A percentile compares a stretch with the other conserved stretches of the same genome.
Evolutionary conservation across 2,329 filamentous ascomycete genomes (phyloP).

Genomic region (Nothophoma quercina): DNA sequence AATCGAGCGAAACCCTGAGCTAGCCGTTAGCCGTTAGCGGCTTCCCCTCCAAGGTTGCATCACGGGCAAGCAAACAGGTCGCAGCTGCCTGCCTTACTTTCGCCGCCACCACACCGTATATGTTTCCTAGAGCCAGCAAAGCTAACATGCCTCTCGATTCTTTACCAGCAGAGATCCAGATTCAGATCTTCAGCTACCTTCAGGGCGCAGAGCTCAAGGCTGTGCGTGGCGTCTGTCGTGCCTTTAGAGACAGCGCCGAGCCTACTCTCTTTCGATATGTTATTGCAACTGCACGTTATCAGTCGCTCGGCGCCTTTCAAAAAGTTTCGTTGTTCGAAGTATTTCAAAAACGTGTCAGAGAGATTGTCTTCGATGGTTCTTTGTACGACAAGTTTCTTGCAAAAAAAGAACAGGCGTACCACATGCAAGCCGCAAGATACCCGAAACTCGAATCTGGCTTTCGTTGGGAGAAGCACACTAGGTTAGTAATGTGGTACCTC

Average conservation of each 20-base stretch:
- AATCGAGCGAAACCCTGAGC: neutral
- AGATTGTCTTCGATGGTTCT: conserved; percentile 44
- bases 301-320: conserved; percentile 38
- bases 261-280: conserved; percentile 34
- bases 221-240: conserved; percentile 28
- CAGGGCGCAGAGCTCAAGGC: conserved; percentile 32
- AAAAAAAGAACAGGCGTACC: conserved; percentile 17
- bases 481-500: conserved; percentile 7
- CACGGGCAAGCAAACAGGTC: conserved; percentile 16
- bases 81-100: conserved; percentile 8
- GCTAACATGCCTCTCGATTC: conserved; percentile 17
- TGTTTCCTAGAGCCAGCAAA: neutral
- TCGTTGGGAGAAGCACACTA: conserved; percentile 21
- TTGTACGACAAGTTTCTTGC: conserved; percentile 29
- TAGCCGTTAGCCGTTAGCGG: conserved; percentile 4
- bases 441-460: conserved; percentile 16
- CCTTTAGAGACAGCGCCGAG: conserved; percentile 33
- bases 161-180: conserved; percentile 40
- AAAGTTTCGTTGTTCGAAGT: conserved; percentile 33
- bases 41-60: conserved; percentile 10
- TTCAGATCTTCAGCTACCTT: conserved; percentile 39
- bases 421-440: conserved; percentile 2
- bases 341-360: conserved; percentile 38
- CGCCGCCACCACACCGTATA: neutral
- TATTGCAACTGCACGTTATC: conserved; percentile 38